These are phyloP conservation scores for Skeletonema menzelii DNA, from an alignment of 108 stramenopile species.

Conservation along the genomic window DNA sequence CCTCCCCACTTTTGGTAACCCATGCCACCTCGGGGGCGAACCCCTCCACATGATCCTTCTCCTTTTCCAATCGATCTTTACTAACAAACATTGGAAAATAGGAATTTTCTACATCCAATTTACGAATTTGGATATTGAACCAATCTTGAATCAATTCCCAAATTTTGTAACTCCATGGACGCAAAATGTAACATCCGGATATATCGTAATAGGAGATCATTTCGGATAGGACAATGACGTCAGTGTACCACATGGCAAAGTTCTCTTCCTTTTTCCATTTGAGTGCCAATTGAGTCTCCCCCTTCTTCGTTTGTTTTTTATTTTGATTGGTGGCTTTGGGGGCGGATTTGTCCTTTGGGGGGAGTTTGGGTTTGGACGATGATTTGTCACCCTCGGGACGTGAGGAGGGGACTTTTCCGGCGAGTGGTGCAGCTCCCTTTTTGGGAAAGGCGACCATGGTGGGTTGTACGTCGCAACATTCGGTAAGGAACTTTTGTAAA, in stretches of 20 bases:
- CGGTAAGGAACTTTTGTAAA: constrained; percentile 60
- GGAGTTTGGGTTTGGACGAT: constrained; percentile 30
- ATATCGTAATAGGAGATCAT: constrained; percentile 99
- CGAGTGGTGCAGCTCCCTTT: constrained; percentile 20
- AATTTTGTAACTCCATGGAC: constrained; percentile 98
- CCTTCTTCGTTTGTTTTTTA: constrained; percentile 75
- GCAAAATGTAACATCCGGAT: constrained; percentile 98
- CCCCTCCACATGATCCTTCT: constrained; percentile 99
- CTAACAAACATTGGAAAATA: constrained; percentile 99
- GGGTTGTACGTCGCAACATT: constrained; percentile 56
- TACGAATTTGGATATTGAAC: constrained; percentile 90
- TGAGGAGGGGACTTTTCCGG: constrained; percentile 40
- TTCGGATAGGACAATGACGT: constrained; percentile 96
- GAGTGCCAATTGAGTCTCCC: constrained; percentile 75
- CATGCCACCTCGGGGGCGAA: constrained; percentile 99
- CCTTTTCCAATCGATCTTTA: constrained; percentile 90
- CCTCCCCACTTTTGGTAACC: constrained; percentile 92
- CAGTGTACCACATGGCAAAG: constrained; percentile 97
- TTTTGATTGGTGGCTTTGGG: constrained; percentile 38
- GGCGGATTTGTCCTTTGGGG: constrained; percentile 21
- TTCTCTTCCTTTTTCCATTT: constrained; percentile 93
- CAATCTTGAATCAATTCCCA: constrained; percentile 98
- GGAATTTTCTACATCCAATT: constrained; percentile 92
- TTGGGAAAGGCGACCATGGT: constrained; percentile 62
- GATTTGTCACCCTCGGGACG: constrained; percentile 38